Conservation (phyloP, 305 asterid genomes). For the Plantago rigida region DNA sequence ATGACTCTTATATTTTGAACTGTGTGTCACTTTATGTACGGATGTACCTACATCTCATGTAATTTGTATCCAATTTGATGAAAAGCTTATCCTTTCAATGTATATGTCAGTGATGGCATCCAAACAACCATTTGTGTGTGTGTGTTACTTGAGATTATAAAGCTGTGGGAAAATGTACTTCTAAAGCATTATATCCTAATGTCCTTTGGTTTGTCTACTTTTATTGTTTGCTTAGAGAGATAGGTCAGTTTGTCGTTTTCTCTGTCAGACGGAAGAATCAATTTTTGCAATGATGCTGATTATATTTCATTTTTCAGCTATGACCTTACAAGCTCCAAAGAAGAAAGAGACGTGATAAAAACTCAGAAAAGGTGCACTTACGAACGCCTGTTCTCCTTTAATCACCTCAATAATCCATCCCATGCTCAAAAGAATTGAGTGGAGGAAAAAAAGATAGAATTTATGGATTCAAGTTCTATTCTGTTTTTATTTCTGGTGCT, state of each 20-base stretch:
- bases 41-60: too few relatives aligned
- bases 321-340: slow-evolving; percentile 55
- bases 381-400: slow-evolving; percentile 3
- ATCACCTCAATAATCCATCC: background rate
- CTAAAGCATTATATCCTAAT: background rate
- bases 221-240: background rate
- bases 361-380: slow-evolving; percentile 45
- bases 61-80: too few relatives aligned
- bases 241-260: slow-evolving; percentile 5
- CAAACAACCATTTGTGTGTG: too few relatives aligned
- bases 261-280: slow-evolving; percentile 16
- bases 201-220: slow-evolving; percentile 7
- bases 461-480: background rate
- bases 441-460: slow-evolving; percentile 8
- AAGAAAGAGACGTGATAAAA: slow-evolving; percentile 53
- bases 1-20: too few relatives aligned
- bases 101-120: too few relatives aligned
- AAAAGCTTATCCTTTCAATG: too few relatives aligned
- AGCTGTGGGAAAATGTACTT: background rate
- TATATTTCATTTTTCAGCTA: slow-evolving; percentile 41
- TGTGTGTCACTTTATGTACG: too few relatives aligned
- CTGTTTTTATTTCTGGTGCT: background rate
- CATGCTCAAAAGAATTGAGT: background rate
- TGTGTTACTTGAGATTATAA: background rate
- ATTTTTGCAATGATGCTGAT: slow-evolving; percentile 13